Evolutionary conservation across 2,329 filamentous ascomycete species (phyloP).

Genomic region (Aspergillus udagawae): DNA sequence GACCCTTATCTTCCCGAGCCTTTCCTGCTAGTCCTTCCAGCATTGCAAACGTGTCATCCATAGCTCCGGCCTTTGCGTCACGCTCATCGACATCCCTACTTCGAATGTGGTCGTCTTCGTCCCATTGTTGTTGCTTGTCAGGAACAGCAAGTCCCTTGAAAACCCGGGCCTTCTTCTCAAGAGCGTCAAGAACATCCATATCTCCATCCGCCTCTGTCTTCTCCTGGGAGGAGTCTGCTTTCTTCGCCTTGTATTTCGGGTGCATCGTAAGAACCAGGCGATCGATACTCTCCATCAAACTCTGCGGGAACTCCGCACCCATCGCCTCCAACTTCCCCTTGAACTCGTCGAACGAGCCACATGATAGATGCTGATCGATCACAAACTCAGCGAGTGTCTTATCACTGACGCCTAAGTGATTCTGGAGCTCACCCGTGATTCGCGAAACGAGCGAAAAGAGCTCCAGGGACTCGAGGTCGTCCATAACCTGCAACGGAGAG

Average conservation of each 20-base stretch:
- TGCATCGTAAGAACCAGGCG: constrained; percentile 85
- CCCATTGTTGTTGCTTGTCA: constrained; percentile 62
- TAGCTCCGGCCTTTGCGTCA: constrained; percentile 56
- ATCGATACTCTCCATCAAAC: constrained; percentile 86
- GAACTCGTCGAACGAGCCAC: constrained; percentile 67
- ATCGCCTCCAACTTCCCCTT: constrained; percentile 69
- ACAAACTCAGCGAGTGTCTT: constrained; percentile 96
- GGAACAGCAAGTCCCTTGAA: constrained; percentile 87
- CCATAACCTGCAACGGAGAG: constrained; percentile 54
- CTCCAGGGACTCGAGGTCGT: constrained; percentile 88
- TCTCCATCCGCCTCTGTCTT: constrained; percentile 41
- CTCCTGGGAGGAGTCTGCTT: constrained; percentile 26
- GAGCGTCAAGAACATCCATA: constrained; percentile 39
- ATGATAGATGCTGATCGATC: constrained; percentile 81
- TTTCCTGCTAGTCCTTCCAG: constrained; percentile 81
- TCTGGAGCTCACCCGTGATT: constrained; percentile 89
- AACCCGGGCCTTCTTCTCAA: constrained; percentile 75
- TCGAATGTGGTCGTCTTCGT: constrained; percentile 45
- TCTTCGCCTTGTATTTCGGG: constrained; percentile 71
- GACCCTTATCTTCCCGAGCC: constrained; percentile 39
- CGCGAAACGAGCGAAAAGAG: constrained; percentile 90
- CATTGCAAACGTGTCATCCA: constrained; percentile 90
- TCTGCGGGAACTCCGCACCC: constrained; percentile 78
- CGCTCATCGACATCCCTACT: constrained; percentile 28
- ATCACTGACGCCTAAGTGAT: constrained; percentile 86